phyloP scores from a whole-genome alignment of 2,329 filamentous ascomycete species.

The Colletotrichum nymphaeae region DNA sequence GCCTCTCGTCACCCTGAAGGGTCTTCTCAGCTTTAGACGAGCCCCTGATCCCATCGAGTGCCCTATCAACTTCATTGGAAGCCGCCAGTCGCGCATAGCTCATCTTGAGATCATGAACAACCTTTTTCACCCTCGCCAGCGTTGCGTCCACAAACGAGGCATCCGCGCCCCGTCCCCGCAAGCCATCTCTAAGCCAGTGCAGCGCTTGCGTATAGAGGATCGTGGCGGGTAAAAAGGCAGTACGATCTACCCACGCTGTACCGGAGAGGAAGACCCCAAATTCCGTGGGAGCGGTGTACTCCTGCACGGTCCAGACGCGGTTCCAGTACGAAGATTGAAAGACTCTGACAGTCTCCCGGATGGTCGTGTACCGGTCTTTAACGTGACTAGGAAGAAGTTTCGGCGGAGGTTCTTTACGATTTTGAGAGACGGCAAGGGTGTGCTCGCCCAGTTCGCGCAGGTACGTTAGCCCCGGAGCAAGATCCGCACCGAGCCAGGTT shows the following conservation, averaged over 20 bases:
- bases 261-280: not conserved
- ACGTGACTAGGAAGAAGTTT: not conserved
- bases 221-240: not conserved
- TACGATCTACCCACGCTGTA: not conserved
- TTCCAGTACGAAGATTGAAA: not conserved
- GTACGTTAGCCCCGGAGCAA: not conserved
- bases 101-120: not conserved
- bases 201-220: not conserved
- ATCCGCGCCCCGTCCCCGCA: not conserved
- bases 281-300: not conserved
- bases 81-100: not conserved
- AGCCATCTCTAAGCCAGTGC: not conserved
- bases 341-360: not conserved
- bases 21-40: no score
- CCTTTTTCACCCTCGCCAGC: not conserved
- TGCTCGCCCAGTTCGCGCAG: not conserved
- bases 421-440: not conserved
- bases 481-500: conserved; percentile 30
- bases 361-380: not conserved
- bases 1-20: no score
- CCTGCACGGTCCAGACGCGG: not conserved
- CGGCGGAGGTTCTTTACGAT: not conserved
- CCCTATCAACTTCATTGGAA: no score
- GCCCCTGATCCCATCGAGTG: no score
- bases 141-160: not conserved